These are phyloP conservation scores for Colletotrichum scovillei DNA, from an alignment of 2,329 filamentous ascomycete species.

Conservation along the genomic window DNA sequence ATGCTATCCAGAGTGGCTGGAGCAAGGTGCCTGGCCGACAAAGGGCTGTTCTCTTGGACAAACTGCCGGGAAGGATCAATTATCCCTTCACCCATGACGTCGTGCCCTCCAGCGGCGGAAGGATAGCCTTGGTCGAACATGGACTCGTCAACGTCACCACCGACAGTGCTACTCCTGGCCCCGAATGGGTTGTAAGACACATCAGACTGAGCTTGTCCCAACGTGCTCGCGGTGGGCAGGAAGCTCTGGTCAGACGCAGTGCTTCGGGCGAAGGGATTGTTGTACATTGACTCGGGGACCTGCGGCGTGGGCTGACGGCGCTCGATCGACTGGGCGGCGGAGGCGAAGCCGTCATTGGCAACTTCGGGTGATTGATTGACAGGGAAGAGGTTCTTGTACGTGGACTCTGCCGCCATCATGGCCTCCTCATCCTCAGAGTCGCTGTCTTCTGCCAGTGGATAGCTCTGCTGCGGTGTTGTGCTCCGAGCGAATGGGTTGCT, in stretches of 20 bases:
- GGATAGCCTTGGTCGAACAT: neutral
- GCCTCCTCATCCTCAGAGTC: slow-evolving; percentile 2
- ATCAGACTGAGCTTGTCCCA: neutral
- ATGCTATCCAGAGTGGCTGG: slow-evolving; percentile 17
- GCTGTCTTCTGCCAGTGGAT: neutral
- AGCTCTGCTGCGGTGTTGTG: neutral
- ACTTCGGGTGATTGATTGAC: neutral
- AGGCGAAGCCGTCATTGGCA: neutral
- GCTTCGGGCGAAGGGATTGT: slow-evolving; percentile 21
- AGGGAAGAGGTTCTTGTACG: neutral
- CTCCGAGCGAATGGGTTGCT: slow-evolving; percentile 17
- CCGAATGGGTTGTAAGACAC: slow-evolving; percentile 12
- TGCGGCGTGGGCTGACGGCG: slow-evolving; percentile 24
- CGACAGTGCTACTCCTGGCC: neutral
- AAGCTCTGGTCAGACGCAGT: slow-evolving; percentile 7
- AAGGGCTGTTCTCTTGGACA: slow-evolving; percentile 7
- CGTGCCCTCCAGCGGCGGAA: neutral
- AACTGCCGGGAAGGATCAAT: slow-evolving; percentile 1
- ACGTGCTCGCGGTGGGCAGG: slow-evolving; percentile 15
- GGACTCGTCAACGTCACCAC: neutral
- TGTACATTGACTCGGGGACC: slow-evolving; percentile 13
- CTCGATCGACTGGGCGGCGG: neutral
- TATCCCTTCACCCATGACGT: neutral
- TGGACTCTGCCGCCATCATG: neutral
- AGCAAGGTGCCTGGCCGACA: neutral